Evolutionary conservation across 305 asterid species (phyloP), one percentile per base, ranked within the genome.

Genomic region (Rubia peregrina): DNA sequence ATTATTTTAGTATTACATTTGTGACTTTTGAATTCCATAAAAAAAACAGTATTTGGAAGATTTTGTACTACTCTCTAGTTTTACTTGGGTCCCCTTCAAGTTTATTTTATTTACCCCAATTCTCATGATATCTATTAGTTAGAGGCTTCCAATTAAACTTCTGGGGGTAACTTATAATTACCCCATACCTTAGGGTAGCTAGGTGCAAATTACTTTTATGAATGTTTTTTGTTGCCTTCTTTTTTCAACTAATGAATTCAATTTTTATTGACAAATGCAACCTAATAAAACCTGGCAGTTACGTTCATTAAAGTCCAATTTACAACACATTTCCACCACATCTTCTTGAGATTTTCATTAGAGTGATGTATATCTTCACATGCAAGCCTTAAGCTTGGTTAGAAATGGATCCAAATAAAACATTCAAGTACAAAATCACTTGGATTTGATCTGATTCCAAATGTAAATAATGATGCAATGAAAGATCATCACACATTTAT

Each of bases 391-490:
- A 21, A 21, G 11, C 63, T 57, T 57, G 36, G 59, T 53, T 53
- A 53, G 24, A 17, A 53, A 53, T 17, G 59, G 59, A 53, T 53
- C 59, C 59, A 53, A 6, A 53, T 53, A 57, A 9, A 9, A 57
- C 63, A 57, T 57, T 17, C 10, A 53, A 30, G 22, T 40, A 65
- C 36, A 40, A 73, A 65, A 72, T 65, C 64, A 65, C 57, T 22
- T 51, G 44, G 70, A 73, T 40, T 53, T 40, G 38, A 55, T 30
- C 65, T 51, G 38, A 64, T 51, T 38, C 42, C 59, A 73, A 40
- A 53, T 65, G 30, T 73, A 73, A 53, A 21, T 73, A 24, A 53
- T 53, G 59, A 57, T 57, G 63, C 63, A 49, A 65, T 57, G n/a
- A 24, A 65, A 65, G 48, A 26, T 60, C 40, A 36, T 14, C 13